Conservation (phyloP, 306 rosid species). For the Trifolium dubium region DNA sequence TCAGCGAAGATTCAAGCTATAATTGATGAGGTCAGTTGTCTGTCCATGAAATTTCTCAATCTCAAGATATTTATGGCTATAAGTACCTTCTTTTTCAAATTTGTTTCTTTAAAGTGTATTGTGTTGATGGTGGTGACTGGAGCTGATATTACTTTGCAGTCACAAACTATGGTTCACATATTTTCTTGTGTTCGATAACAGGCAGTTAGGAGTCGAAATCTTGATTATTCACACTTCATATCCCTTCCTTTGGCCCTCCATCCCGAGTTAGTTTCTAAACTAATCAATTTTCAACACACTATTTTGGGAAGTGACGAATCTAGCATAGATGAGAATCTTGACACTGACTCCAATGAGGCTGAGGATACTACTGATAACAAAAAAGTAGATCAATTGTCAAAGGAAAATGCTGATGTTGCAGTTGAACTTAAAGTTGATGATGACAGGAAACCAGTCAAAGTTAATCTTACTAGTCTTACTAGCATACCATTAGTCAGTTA, state of each 20-base stretch:
- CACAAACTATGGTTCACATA: constrained; percentile 28
- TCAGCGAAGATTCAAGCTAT: constrained; percentile 69
- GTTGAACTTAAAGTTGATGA: constrained; percentile 61
- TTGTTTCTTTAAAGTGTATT: constrained; percentile 31
- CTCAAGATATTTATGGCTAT: constrained; percentile 27
- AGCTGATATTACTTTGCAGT: constrained; percentile 2
- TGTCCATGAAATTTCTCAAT: constrained; percentile 41
- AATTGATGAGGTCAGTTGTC: constrained; percentile 71
- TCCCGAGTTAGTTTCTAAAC: constrained; percentile 86
- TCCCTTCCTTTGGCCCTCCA: constrained; percentile 95
- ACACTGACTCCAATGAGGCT: constrained; percentile 56
- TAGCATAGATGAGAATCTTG: constrained; percentile 48
- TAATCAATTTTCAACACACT: constrained; percentile 68
- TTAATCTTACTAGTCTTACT: constrained; percentile 52
- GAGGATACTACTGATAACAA: constrained; percentile 52
- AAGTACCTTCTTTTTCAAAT: constrained; percentile 14
- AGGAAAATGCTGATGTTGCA: constrained; percentile 60
- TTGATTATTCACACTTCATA: constrained; percentile 90
- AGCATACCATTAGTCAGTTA: constrained; percentile 74
- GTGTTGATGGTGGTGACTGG: constrained; percentile 19
- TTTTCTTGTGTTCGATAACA: constrained; percentile 50
- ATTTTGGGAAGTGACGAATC: constrained; percentile 60
- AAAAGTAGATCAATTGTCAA: constrained; percentile 52
- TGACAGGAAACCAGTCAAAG: constrained; percentile 54
- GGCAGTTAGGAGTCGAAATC: constrained; percentile 74